Evolutionary conservation across 345 rosid species (phyloP).

Genomic region (Sonneratia caseolaris): DNA sequence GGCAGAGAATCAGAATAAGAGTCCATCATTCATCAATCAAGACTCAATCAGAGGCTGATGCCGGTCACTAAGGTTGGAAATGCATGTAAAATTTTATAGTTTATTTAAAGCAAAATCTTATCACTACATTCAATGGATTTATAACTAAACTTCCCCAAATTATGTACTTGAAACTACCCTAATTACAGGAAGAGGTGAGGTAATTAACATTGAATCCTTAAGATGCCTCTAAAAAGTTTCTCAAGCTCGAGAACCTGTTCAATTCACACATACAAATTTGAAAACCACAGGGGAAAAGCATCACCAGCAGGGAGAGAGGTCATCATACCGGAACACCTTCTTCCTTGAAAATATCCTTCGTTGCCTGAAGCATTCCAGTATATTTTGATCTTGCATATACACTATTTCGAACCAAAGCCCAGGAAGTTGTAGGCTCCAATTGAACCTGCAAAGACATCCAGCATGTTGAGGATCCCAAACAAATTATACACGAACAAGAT

Average conservation of each 20-base stretch:
- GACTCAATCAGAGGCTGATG: not conserved
- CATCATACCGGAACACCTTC: constrained; percentile 74
- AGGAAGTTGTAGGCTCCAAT: constrained; percentile 75
- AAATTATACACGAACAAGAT: not conserved
- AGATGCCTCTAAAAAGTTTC: not conserved
- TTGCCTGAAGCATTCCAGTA: constrained; percentile 84
- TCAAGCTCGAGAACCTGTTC: not conserved
- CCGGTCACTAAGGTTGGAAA: not conserved
- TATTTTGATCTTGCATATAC: constrained; percentile 56
- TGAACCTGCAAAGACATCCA: constrained; percentile 55
- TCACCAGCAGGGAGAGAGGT: constrained; percentile 1
- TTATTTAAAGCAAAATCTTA: not conserved
- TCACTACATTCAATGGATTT: not conserved
- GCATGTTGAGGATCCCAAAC: not conserved
- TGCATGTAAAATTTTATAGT: not conserved
- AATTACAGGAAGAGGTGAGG: not conserved
- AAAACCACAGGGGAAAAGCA: not conserved
- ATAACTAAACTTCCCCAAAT: not conserved
- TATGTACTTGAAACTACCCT: not conserved
- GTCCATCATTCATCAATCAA: not conserved
- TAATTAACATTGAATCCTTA: not conserved
- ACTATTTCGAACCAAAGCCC: constrained; percentile 51
- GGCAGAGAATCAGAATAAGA: not conserved
- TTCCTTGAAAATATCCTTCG: constrained; percentile 81
- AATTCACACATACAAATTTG: not conserved